Conservation (phyloP, 1,139 yeast genomes). For the Pichia sp. region DNA sequence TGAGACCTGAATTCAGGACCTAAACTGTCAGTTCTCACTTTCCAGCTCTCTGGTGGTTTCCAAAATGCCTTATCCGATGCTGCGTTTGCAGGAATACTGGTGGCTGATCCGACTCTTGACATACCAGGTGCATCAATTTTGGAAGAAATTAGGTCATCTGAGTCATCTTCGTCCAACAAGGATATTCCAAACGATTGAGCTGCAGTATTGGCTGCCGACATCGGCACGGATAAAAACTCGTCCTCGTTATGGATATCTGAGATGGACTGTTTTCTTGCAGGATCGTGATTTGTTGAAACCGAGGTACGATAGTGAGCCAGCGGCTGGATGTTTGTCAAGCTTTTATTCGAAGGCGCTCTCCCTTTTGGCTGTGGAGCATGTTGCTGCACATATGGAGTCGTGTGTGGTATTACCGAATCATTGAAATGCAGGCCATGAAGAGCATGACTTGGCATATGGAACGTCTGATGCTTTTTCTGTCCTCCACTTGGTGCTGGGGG, state of each 20-base stretch:
- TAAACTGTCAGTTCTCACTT: conserved; percentile 23
- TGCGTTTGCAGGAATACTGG: conserved; percentile 14
- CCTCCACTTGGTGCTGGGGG: background rate
- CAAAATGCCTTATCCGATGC: conserved; percentile 22
- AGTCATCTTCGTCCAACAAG: conserved; percentile 21
- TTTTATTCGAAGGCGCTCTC: conserved; percentile 8
- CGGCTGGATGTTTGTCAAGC: conserved; percentile 2
- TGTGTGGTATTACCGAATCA: background rate
- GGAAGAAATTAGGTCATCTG: conserved; percentile 21
- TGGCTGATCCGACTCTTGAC: conserved; percentile 24
- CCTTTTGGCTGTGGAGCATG: conserved; percentile 5
- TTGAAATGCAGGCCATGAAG: background rate
- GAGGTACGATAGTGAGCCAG: conserved; percentile 9
- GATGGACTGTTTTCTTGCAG: background rate
- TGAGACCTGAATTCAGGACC: background rate
- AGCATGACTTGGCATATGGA: background rate
- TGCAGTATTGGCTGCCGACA: conserved; percentile 16
- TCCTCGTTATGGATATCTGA: conserved; percentile 2
- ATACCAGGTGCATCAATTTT: conserved; percentile 18
- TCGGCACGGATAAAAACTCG: conserved; percentile 14
- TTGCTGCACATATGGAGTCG: background rate
- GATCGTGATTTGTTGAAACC: background rate
- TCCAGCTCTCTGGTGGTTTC: conserved; percentile 35
- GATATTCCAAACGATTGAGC: conserved; percentile 26
- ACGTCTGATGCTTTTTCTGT: background rate